Evolutionary conservation across 2,329 filamentous ascomycete genomes (phyloP).

Genomic region (Calycina herbarum): DNA sequence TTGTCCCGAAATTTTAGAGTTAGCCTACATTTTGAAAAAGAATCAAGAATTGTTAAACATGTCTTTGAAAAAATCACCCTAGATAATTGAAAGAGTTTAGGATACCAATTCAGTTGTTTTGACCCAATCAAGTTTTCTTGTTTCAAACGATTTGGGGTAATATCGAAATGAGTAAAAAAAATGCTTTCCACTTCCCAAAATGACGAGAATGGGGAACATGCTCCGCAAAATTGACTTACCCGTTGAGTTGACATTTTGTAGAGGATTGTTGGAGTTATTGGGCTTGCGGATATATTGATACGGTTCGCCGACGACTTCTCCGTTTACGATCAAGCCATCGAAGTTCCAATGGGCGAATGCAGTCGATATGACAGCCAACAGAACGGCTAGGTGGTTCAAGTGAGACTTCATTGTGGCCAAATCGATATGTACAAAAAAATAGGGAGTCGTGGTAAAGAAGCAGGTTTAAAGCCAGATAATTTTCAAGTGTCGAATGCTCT

Average conservation of each 20-base stretch:
- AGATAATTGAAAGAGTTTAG: no score
- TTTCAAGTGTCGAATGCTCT: neutral
- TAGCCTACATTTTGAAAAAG: no score
- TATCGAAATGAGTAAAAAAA: no score
- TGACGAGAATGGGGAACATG: no score
- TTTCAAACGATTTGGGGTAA: no score
- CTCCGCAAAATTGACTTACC: neutral
- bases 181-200: no score
- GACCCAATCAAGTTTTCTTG: no score
- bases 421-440: neutral
- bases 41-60: no score
- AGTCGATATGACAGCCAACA: neutral
- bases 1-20: neutral
- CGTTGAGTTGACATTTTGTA: neutral
- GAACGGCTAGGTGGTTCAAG: neutral
- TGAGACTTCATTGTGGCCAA: neutral
- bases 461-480: neutral
- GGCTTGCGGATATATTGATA: conserved; percentile 2
- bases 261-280: neutral
- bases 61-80: no score
- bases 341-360: neutral
- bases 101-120: no score
- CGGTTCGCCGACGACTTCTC: neutral
- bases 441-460: neutral
- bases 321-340: neutral